Evolutionary conservation across 441 rosid species (phyloP).

Genomic region (Populus tomentosa): DNA sequence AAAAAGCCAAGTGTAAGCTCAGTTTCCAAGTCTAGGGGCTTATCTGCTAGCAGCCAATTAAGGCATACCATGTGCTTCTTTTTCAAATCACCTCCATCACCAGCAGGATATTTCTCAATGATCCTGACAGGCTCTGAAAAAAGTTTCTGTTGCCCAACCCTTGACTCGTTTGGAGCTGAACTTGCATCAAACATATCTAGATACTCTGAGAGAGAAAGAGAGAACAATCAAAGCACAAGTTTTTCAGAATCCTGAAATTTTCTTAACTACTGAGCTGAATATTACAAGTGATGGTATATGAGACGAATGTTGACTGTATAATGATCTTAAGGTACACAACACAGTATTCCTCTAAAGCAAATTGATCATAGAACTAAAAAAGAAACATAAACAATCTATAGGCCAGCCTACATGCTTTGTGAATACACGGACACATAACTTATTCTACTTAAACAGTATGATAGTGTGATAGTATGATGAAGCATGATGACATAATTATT

Average conservation of each 20-base stretch:
- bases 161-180: conserved; percentile 59
- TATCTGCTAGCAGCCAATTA: too few relatives aligned
- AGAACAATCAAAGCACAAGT: neutral
- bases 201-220: conserved; percentile 52
- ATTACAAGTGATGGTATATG: neutral
- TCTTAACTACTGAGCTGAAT: neutral
- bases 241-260: neutral
- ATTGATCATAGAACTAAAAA: neutral
- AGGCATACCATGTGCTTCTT: too few relatives aligned
- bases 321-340: neutral
- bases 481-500: neutral
- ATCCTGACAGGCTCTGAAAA: conserved; percentile 69
- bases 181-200: conserved; percentile 74
- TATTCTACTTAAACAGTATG: neutral
- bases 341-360: neutral
- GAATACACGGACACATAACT: neutral
- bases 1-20: too few relatives aligned
- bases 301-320: neutral
- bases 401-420: neutral
- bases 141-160: conserved; percentile 52
- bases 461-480: neutral
- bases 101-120: conserved; percentile 75
- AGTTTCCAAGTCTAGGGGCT: too few relatives aligned
- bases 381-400: neutral
- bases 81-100: too few relatives aligned